Base-by-base conservation (phyloP, 495 filamentous ascomycete species). In the Lichenothelia convexa region DNA sequence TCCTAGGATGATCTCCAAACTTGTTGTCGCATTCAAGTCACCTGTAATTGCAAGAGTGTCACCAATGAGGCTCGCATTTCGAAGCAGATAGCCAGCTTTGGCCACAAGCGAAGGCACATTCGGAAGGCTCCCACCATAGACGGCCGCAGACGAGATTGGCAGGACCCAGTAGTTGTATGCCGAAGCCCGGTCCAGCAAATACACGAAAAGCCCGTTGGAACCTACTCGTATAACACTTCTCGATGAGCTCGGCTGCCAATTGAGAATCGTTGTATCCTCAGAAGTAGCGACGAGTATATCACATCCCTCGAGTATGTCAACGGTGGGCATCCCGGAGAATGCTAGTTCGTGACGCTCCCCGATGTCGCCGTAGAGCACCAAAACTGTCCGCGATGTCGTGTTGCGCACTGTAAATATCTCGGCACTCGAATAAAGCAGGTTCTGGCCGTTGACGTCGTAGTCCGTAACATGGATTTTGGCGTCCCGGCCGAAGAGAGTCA, bases 141-240 rank as follows among this genome's bases (percentile, higher is more conserved):
- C 44, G 18, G 20, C 12, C 16, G 59, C 52, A 12, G 40, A 44
- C 1, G 54, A 54, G 7, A 73, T 47, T 39, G 77, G 59, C 1
- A 73, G 66, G 9, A 68, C 64, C 78, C 77, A 84, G 62, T 76
- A 80, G 45, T 78, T 72, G 55, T 82, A 82, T 0, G 74, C 77
- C n/a, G 66, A 58, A 52, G 78, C 73, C 12, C 77, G 67, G 45
- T 78, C 72, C 60, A 78, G 53, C 21, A 76, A 51, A 34, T 71
- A 61, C 13, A 80, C 48, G 29, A 65, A 62, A 18, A 79, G 41
- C 35, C 64, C 57, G n/a, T n/a, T n/a, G n/a, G n/a, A n/a, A 12
- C 47, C 40, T 27, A 61, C 71, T 41, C 65, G 43, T 16, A 77
- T 55, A 21, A 79, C 64, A 17, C 60, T 62, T 11, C 69, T 61